Percentiles rank a stretch among this genome's conserved stretches.
phyloP scores from a whole-genome alignment of 495 filamentous ascomycete species.

The Achaetomiella virescens region DNA sequence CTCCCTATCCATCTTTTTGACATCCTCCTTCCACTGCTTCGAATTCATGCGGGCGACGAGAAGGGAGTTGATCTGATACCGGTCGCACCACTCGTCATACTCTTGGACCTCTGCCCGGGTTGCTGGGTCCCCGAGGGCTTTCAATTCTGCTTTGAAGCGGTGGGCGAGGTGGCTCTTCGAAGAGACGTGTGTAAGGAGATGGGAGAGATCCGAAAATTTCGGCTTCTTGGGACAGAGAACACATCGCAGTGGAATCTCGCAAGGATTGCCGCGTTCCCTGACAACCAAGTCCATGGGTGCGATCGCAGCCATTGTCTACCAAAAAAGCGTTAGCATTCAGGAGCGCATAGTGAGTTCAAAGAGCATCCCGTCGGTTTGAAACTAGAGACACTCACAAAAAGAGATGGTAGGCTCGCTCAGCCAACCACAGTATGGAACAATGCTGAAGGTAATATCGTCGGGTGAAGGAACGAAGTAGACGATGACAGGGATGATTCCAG shows the following conservation, averaged over 20 bases:
- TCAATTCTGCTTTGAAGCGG: constrained; percentile 65
- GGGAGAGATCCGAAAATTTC: constrained; percentile 78
- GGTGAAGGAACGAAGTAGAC: background rate
- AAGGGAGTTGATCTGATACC: constrained; percentile 56
- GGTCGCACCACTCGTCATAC: constrained; percentile 66
- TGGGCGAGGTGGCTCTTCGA: constrained; percentile 79
- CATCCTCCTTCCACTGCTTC: constrained; percentile 54
- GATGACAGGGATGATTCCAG: background rate
- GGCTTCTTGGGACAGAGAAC: constrained; percentile 72
- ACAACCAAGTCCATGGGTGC: constrained; percentile 26
- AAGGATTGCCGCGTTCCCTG: constrained; percentile 7
- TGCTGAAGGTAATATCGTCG: background rate
- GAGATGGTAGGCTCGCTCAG: background rate
- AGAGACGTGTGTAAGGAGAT: constrained; percentile 78
- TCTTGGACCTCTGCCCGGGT: constrained; percentile 46
- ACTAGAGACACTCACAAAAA: constrained; percentile 19
- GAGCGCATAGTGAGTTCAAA: constrained; percentile 7
- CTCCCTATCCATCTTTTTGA: constrained; percentile 31
- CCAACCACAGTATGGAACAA: constrained; percentile 18
- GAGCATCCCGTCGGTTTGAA: background rate
- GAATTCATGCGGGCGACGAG: constrained; percentile 63
- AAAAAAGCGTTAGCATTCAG: constrained; percentile 12
- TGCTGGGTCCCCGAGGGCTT: constrained; percentile 48
- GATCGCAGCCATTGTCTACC: constrained; percentile 32
- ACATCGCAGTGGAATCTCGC: constrained; percentile 60